Evolutionary conservation across 2,329 filamentous ascomycete species (phyloP).

Genomic region (Grosmannia huntii): DNA sequence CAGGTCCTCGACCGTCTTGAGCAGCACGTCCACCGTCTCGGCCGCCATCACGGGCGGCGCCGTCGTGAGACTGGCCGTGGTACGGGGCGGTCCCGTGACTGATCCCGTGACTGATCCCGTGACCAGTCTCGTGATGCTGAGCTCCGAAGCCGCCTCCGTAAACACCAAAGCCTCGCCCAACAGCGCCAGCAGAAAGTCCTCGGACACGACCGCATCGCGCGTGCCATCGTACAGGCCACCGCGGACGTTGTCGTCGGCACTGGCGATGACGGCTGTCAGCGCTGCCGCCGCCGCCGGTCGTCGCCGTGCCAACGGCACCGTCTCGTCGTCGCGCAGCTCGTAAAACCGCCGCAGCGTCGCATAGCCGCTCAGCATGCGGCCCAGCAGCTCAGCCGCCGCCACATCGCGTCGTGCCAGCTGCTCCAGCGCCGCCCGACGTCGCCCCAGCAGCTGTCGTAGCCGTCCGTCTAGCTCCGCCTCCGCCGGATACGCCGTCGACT

Average conservation of each 20-base stretch:
- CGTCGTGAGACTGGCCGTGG: constrained; percentile 5
- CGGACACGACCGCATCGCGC: constrained; percentile 71
- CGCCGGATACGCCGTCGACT: constrained; percentile 69
- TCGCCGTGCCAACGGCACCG: constrained; percentile 44
- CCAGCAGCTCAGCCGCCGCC: constrained; percentile 71
- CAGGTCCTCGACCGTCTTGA: constrained; percentile 69
- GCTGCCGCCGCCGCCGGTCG: constrained; percentile 61
- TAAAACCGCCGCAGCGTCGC: constrained; percentile 86
- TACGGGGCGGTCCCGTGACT: neutral
- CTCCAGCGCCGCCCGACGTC: constrained; percentile 59
- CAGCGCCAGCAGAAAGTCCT: constrained; percentile 73
- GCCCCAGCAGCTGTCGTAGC: constrained; percentile 55
- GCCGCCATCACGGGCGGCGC: constrained; percentile 37
- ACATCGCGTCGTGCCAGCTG: constrained; percentile 61
- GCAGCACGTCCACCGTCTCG: constrained; percentile 59
- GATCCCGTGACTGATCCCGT: neutral
- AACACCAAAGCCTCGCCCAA: constrained; percentile 76
- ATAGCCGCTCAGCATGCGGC: constrained; percentile 81
- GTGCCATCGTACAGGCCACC: constrained; percentile 77
- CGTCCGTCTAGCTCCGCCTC: constrained; percentile 58
- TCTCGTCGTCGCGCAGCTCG: constrained; percentile 56
- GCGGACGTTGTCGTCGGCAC: constrained; percentile 79
- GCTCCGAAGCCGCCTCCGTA: constrained; percentile 31
- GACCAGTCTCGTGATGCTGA: too few species aligned
- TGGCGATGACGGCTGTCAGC: constrained; percentile 71